Evolutionary conservation across 192 early-diverging fungal species (phyloP).

Genomic region (Umbelopsis ramanniana): DNA sequence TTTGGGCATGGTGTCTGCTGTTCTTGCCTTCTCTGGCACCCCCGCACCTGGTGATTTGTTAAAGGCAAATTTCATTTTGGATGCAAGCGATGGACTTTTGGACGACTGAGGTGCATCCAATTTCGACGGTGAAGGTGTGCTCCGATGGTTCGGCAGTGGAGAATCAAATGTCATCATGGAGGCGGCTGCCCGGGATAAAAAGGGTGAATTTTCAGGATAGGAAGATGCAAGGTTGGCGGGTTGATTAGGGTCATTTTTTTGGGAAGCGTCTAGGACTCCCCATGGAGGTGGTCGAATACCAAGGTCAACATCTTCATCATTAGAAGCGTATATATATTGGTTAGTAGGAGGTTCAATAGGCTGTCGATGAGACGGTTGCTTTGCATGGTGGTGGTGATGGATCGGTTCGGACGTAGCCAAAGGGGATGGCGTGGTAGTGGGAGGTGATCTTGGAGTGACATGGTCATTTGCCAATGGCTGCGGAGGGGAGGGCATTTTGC

Average conservation of each 20-base stretch:
- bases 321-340: background rate
- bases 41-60: background rate
- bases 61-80: slow-evolving; percentile 8
- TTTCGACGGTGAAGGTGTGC: background rate
- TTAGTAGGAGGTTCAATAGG: background rate
- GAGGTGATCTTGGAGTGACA: slow-evolving; percentile 3
- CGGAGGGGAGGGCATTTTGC: background rate
- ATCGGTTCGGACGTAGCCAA: background rate
- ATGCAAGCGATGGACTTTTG: slow-evolving; percentile 6
- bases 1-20: background rate
- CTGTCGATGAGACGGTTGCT: slow-evolving; percentile 13
- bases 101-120: background rate
- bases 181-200: slow-evolving; percentile 1
- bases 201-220: background rate
- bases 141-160: background rate
- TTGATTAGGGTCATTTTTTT: background rate
- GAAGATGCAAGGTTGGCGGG: background rate
- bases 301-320: slow-evolving; percentile 10
- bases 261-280: slow-evolving; percentile 11
- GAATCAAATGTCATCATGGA: slow-evolving; percentile 15
- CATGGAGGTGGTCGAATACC: slow-evolving; percentile 33
- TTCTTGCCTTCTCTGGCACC: slow-evolving; percentile 8
- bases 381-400: background rate
- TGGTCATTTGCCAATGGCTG: background rate
- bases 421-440: background rate